Conservation (phyloP, 495 filamentous ascomycete genomes). For the Hypoxylon cercidicola region DNA sequence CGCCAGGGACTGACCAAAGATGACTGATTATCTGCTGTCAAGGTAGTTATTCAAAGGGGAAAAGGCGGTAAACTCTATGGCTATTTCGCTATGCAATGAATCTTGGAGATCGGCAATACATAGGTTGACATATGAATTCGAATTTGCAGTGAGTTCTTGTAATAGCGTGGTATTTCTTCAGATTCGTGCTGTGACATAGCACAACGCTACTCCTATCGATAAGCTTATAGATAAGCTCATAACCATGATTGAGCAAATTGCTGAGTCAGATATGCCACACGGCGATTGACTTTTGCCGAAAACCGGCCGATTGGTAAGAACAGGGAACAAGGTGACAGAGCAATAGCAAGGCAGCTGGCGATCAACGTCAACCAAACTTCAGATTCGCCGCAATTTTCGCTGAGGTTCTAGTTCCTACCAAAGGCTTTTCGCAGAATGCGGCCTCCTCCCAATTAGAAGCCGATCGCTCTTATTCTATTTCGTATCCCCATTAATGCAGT, state of each 20-base stretch:
- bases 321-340: background rate
- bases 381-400: conserved; percentile 38
- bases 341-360: conserved; percentile 14
- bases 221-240: conserved; percentile 3
- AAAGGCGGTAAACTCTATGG: background rate
- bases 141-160: too few relatives aligned
- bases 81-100: background rate
- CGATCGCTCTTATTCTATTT: conserved; percentile 31
- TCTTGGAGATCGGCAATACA: too few relatives aligned
- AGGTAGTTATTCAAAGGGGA: background rate
- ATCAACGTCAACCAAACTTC: conserved; percentile 33
- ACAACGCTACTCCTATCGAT: background rate
- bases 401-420: conserved; percentile 7
- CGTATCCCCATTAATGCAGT: conserved; percentile 6
- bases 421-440: conserved; percentile 30
- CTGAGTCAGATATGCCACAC: conserved; percentile 19
- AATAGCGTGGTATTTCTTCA: too few relatives aligned
- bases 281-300: conserved; percentile 38
- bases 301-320: conserved; percentile 34
- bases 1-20: conserved; percentile 59
- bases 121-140: too few relatives aligned
- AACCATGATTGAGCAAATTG: conserved; percentile 28
- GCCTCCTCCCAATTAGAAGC: conserved; percentile 38
- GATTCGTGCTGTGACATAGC: too few relatives aligned
- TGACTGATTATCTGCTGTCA: conserved; percentile 13